Base-by-base conservation (phyloP, 139 green algal genomes). In the Tetradesmus obliquus region DNA sequence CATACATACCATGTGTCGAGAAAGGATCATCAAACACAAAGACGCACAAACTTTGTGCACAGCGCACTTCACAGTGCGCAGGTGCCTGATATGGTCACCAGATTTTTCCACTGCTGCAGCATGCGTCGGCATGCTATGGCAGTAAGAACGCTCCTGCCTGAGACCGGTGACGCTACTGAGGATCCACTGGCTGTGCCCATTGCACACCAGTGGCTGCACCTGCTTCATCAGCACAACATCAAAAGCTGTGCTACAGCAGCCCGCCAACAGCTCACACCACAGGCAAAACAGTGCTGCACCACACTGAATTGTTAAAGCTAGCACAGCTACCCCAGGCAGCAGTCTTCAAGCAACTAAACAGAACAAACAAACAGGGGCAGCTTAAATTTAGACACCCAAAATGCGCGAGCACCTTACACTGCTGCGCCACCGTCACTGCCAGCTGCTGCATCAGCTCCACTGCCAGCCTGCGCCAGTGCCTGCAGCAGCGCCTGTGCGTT, bases 401-500 rank as follows among this genome's bases (percentile, higher is more conserved):
- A 45, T 45, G 32, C 32, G 32, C 32, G 32, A 45, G 32, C 32
- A 45, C 32, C 32, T 45, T 19, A 76, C 5, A 76, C 66, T n/a
- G 15, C 17, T 4, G 66, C 17, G 10, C 66, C 66, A 24, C 66
- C 66, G 3, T 76, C 79, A 83, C 32, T 55, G 9, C 9, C 79
- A 54, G 81, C 81, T 86, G 81, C 81, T 86, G 9, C 81, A 9
- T 57, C 66, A 76, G 66, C 66, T 24, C 32, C 79, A 83, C 15
- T 83, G 10, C 32, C 79, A 13, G 81, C 81, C 55, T 57, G 66
- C 3, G 66, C 55, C 81, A 86, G 45, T 32, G 55, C 22, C 7
- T 55, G 45, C 32, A 86, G 81, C 32, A 86, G 53, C 55, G 81
- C 81, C 81, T 86, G 81, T 69, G 81, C 81, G 32, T 86, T 86